These are phyloP conservation scores for Lophiostoma macrostomum DNA, from an alignment of 495 filamentous ascomycete genomes.

Conservation along the genomic window DNA sequence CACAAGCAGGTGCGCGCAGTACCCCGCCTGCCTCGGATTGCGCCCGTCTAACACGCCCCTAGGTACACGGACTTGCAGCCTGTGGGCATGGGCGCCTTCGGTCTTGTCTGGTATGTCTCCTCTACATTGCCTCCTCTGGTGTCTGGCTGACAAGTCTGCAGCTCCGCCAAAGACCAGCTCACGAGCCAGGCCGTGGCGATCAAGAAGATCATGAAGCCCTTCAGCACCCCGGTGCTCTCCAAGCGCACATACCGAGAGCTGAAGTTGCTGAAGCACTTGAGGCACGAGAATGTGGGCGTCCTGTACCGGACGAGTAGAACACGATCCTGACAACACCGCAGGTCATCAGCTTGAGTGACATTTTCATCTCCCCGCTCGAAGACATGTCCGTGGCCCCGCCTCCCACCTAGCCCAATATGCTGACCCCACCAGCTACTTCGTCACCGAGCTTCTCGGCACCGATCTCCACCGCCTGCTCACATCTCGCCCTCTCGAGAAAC, in stretches of 20 bases:
- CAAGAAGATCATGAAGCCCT: constrained; percentile 99
- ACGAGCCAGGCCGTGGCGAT: constrained; percentile 92
- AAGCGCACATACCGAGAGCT: constrained; percentile 97
- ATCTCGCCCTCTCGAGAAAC: constrained; percentile 93
- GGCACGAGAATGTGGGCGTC: constrained; percentile 84
- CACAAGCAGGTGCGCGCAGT: constrained; percentile 76
- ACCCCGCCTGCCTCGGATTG: constrained; percentile 1
- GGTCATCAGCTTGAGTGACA: constrained; percentile 98
- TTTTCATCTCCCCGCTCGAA: constrained; percentile 98
- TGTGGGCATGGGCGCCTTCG: constrained; percentile 98
- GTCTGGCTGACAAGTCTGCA: constrained; percentile 40
- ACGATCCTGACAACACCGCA: constrained; percentile 39
- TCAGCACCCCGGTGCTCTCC: constrained; percentile 94
- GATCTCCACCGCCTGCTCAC: constrained; percentile 94
- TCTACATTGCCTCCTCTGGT: neutral
- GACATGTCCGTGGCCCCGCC: constrained; percentile 72
- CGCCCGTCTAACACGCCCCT: constrained; percentile 10
- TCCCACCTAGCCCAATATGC: constrained; percentile 10
- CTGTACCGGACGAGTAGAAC: neutral
- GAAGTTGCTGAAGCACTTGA: constrained; percentile 94
- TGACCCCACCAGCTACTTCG: constrained; percentile 71
- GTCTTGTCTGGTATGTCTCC: constrained; percentile 81
- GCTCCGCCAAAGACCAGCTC: constrained; percentile 95
- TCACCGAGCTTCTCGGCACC: constrained; percentile 95
- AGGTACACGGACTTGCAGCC: constrained; percentile 98